Base-by-base conservation (phyloP, 2,329 filamentous ascomycete genomes). In the Xylaria sp. region DNA sequence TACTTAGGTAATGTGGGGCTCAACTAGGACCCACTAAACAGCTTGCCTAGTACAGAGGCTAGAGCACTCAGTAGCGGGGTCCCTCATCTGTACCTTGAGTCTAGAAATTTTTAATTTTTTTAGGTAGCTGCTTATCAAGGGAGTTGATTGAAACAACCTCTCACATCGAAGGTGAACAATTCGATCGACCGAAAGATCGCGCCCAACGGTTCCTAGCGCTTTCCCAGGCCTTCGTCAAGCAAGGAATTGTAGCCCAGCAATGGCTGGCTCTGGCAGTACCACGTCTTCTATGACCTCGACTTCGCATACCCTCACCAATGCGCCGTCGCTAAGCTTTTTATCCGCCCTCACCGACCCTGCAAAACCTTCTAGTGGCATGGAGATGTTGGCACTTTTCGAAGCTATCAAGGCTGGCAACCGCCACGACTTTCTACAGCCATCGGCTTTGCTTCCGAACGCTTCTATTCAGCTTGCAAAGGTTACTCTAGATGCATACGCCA, bases 401-500 rank as follows among this genome's bases (percentile, higher is more conserved):
- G 85, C 83, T 71, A 84, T 93, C 58, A 82, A 81, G 71, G 80
- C 89, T 18, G 82, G 84, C 66, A 87, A 88, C 68, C 91, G 92
- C 13, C 90, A 94, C 77, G 79, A 82, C 29, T 97, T 97, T 77
- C 84, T 98, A n/a, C 90, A 91, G 71, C 94, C 95, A 4, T 84
- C 88, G 2, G 76, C 86, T 8, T 81, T 87, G 25, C 84, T 97
- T 37, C 88, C 93, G 54, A 86, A 87, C 37, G 89, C 91, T 2
- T 90, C 93, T 21, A 83, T 96, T 25, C 86, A 89, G 66, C 87
- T 93, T 60, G 90, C 92, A n/a, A 97, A 97, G 81, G 84, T 88
- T 48, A 92, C 91, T 4, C 84, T 98, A 8, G 93, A 97, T 76
- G 87, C 88, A 3, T 89, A 97, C 71, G 94, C 94, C 1, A 85